These are phyloP conservation scores for Backusella tuberculispora DNA, from an alignment of 192 early-diverging fungal genomes.

Conservation along the genomic window DNA sequence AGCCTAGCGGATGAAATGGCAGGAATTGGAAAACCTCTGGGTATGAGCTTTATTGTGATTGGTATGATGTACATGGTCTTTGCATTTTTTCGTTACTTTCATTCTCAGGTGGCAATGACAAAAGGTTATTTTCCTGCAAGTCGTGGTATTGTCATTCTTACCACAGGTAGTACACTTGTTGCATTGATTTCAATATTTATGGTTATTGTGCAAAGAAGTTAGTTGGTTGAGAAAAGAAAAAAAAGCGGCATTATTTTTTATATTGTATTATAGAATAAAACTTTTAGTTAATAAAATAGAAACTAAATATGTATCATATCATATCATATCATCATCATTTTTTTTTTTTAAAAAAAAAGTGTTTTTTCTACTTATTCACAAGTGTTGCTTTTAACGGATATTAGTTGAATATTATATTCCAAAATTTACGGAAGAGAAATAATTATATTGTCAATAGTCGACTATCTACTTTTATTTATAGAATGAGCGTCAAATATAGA, in stretches of 20 bases:
- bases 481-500: too few species aligned
- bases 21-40: slow-evolving; percentile 50
- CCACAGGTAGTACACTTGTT: slow-evolving; percentile 40
- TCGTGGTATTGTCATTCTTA: slow-evolving; percentile 54
- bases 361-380: not conserved
- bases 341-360: not conserved
- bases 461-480: too few species aligned
- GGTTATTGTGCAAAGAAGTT: not conserved
- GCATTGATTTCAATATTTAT: slow-evolving; percentile 37
- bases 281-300: too few species aligned
- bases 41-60: slow-evolving; percentile 60
- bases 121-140: slow-evolving; percentile 74
- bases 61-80: slow-evolving; percentile 67
- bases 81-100: slow-evolving; percentile 70
- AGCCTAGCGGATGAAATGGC: not conserved
- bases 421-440: too few species aligned
- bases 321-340: too few species aligned
- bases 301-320: too few species aligned
- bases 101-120: slow-evolving; percentile 67
- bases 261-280: too few species aligned
- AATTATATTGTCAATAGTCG: too few species aligned
- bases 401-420: too few species aligned
- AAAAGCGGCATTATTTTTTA: too few species aligned
- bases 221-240: not conserved
- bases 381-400: too few species aligned